A percentile compares a stretch with the other conserved stretches of the same genome.
These are phyloP conservation scores for Colletotrichum viniferum DNA, from an alignment of 2,329 filamentous ascomycete genomes.

Conservation along the genomic window DNA sequence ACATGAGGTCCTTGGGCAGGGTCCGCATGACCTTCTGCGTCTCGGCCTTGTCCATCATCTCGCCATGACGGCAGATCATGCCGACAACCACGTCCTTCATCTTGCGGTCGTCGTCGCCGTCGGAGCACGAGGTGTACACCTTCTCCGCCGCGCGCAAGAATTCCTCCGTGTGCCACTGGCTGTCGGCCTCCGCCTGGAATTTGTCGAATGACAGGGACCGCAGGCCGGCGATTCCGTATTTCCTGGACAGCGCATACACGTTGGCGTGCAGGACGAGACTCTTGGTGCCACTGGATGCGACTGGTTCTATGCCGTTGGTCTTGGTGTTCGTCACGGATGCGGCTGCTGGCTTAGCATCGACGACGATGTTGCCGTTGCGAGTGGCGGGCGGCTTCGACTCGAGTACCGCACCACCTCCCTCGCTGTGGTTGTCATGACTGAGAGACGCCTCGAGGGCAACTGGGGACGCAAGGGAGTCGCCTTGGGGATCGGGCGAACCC, in stretches of 20 bases:
- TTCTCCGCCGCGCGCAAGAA: constrained; percentile 5
- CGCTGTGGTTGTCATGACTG: neutral
- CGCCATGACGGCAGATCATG: constrained; percentile 3
- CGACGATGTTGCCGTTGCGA: neutral
- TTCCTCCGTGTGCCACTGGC: constrained; percentile 10
- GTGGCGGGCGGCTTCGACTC: neutral
- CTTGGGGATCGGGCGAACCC: neutral
- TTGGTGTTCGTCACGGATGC: neutral
- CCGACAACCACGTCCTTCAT: constrained; percentile 9
- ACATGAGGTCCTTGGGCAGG: constrained; percentile 7
- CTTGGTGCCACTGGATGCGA: neutral
- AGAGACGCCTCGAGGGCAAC: neutral
- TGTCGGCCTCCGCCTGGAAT: neutral
- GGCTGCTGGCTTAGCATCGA: neutral
- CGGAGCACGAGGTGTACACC: neutral
- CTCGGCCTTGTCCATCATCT: constrained; percentile 2
- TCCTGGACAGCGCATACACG: constrained; percentile 1
- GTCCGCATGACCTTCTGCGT: constrained; percentile 5
- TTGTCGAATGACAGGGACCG: neutral
- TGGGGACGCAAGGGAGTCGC: neutral
- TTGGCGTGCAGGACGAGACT: constrained; percentile 5
- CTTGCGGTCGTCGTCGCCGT: neutral
- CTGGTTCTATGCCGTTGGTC: neutral
- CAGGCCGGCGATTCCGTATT: neutral
- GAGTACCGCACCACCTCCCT: neutral